These are phyloP conservation scores for Ganoderma sinense DNA, from an alignment of 1,284 basidiomycete genomes.

Conservation along the genomic window DNA sequence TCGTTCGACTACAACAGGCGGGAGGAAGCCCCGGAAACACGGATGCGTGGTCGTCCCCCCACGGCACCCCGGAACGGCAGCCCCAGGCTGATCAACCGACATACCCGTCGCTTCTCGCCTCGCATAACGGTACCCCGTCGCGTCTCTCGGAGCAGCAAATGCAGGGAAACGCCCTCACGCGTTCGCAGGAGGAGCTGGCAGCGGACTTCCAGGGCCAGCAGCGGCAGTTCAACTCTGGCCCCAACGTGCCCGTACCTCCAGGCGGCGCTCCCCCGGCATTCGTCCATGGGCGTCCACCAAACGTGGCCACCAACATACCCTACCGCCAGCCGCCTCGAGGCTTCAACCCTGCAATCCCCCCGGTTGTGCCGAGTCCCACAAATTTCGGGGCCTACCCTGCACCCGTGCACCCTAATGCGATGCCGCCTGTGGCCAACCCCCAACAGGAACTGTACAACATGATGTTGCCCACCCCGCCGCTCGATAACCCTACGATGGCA, in stretches of 20 bases:
- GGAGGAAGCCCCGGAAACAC: constrained; percentile 52
- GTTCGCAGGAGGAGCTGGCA: constrained; percentile 59
- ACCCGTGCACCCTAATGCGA: constrained; percentile 61
- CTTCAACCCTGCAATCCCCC: constrained; percentile 53
- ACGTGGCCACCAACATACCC: constrained; percentile 50
- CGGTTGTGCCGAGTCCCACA: constrained; percentile 59
- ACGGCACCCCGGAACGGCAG: constrained; percentile 42
- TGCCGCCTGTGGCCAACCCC: constrained; percentile 67
- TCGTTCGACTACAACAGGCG: constrained; percentile 75
- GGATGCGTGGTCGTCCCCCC: constrained; percentile 40
- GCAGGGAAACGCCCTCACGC: constrained; percentile 35
- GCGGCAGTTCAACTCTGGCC: constrained; percentile 56
- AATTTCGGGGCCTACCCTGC: constrained; percentile 59
- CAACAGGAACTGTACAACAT: constrained; percentile 84
- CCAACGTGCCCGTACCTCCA: constrained; percentile 27
- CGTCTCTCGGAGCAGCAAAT: constrained; percentile 52
- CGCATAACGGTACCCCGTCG: constrained; percentile 46
- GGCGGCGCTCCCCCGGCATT: constrained; percentile 43
- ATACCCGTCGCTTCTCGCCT: constrained; percentile 69
- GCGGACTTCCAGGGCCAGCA: constrained; percentile 65
- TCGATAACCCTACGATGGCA: constrained; percentile 68
- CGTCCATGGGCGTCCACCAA: constrained; percentile 56
- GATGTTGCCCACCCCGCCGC: constrained; percentile 66
- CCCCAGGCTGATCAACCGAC: constrained; percentile 63
- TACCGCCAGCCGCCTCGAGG: constrained; percentile 65